Base-by-base conservation (phyloP, 768 basidiomycete genomes). In the Cyathus striatus region DNA sequence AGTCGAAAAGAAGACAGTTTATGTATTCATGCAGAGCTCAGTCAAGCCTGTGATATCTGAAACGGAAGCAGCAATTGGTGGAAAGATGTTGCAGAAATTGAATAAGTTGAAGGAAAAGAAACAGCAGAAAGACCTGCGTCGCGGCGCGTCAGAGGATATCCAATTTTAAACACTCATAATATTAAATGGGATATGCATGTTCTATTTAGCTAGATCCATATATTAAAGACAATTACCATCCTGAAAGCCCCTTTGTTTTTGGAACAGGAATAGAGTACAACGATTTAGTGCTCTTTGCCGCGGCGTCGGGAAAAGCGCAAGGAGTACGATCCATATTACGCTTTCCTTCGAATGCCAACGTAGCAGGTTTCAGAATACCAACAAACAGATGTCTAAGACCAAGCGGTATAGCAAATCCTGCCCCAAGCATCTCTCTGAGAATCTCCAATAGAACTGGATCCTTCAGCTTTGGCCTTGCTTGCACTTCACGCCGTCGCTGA, bases 11-110 rank as follows among this genome's bases (percentile, higher is more conserved):
- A 64, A 64, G 13, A 52, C 59, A n/a, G 69, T 62, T 7, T 53
- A 58, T 10, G 43, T 83, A 42, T 75, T 65, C 37, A 57, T 84
- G 30, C 71, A 73, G 45, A 69, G 69, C 25, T 61, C 48, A 3
- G 48, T 49, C 10, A 43, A 45, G 37, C 56, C 40, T 6, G 5
- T 16, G 18, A 41, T 44, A 37, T 6, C 43, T 21, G 17, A 24
- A 22, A 43, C 16, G 13, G 35, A 44, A 23, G 12, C 9, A 18
- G 10, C 35, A n/a, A 30, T 30, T 22, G 9, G 10, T 21, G 6
- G 20, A 10, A 40, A 40, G 21, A 23, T 21, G 22, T 14, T 20
- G 10, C 7, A 7, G 10, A 9, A 18, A 7, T 36, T 36, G 17
- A 18, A 36, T 6, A 9, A 18, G 6, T 10, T 36, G 35, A 18